Evolutionary conservation across 768 basidiomycete genomes (phyloP), one percentile per base, ranked within the genome.

Genomic region (Lentinula sp.): DNA sequence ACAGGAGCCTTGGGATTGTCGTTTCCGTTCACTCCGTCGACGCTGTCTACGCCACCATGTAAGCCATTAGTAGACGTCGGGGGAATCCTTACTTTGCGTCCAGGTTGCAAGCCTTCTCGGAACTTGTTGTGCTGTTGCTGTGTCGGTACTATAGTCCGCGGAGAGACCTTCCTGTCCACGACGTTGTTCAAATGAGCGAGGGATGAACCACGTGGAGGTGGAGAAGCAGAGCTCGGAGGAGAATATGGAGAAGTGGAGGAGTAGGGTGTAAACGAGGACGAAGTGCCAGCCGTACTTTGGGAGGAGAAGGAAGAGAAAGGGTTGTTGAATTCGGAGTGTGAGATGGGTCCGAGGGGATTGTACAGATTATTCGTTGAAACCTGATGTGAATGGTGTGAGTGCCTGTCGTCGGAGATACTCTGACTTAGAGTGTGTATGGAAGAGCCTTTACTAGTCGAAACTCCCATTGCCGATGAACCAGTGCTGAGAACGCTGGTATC

Each of bases 111-210:
- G 53, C 60, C 32, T 40, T 54, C 62, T 16, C 56, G 23, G 16
- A 59, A 59, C 34, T 52, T 46, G 16, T 42, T 34, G 31, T 60
- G 48, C 23, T 31, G 55, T 52, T 65, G 61, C 8, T 57, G 60
- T 28, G 60, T 54, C 35, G 72, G 66, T 31, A 67, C 48, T 32
- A 74, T 63, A 3, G 78, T 79, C 67, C 81, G 86, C 1, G 85
- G 85, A 1, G 84, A 86, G 13, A 86, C 73, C 62, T 76, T 82
- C 10, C 76, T 75, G 49, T 65, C 65, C 43, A 61, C 61, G n/a
- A 51, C 45, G 13, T 63, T 51, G 18, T 43, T 57, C 1, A 45
- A 31, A 11, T 56, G 39, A 4, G 57, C 52, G 64, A 53, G 42
- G 45, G 56, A 51, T 21, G 45, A 62, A 59, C 50, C 73, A 68